Base-by-base conservation (phyloP, 1,139 yeast genomes). In the Blastobotrys indianensis region DNA sequence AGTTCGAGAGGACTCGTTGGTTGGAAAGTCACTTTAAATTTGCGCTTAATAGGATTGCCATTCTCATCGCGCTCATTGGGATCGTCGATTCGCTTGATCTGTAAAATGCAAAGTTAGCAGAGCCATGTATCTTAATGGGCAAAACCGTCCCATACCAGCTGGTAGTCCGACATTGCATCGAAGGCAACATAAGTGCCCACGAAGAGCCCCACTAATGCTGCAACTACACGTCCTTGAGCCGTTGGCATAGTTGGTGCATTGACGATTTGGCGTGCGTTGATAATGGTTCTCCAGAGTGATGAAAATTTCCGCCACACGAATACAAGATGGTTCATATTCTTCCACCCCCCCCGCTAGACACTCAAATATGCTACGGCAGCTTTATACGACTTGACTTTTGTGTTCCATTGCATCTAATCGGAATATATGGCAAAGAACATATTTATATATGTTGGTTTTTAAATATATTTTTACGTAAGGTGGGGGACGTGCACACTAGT, bases 1-100 rank as follows among this genome's bases (percentile, higher is more conserved):
- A 20, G 62, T 68, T 60, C 57, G 13, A 69, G 53, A 0, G 72
- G 70, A 39, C 60, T 59, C 53, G 65, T 61, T 11, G 63, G 65
- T 40, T 64, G 51, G 47, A 67, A 68, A 1, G 60, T 48, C 13
- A 69, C 68, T 28, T 58, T 60, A 50, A 66, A 60, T 25, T 57
- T 53, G 13, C 65, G 57, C 38, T 51, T 49, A 30, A 57, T 49
- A 48, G 54, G 48, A 46, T 54, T 40, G 13, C 62, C 63, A 33
- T 54, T 46, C 25, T 53, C 55, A 42, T 58, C 53, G 49, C 58
- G 52, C 50, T 58, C 49, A 41, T 44, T 48, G 11, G 66, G 64
- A 41, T 62, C 63, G 44, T 63, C 65, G n/a, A 61, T 52, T 42
- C 63, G 53, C 39, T 52, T 51, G 49, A 59, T 48, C 55, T 53